Evolutionary conservation across 768 basidiomycete species (phyloP).

Genomic region (Rhodotorula paludigena): DNA sequence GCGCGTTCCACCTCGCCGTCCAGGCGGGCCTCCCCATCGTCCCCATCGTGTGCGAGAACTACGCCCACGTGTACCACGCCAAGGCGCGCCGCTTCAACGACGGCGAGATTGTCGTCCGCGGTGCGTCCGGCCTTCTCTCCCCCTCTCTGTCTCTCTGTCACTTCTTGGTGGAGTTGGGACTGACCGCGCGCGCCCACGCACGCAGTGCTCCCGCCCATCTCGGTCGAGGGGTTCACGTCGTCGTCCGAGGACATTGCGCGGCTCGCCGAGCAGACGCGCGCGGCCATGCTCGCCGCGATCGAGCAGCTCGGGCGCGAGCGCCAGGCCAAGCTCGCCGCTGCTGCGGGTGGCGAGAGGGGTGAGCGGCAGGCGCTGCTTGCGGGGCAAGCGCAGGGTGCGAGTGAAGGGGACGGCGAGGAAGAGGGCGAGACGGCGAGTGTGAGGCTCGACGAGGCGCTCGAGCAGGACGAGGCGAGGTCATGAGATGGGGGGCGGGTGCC

Average conservation of each 20-base stretch:
- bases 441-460: not conserved
- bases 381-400: not conserved
- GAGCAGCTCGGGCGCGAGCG: constrained; percentile 56
- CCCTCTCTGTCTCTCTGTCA: not conserved
- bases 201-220: constrained; percentile 82
- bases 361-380: not conserved
- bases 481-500: not conserved
- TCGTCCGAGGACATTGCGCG: constrained; percentile 59
- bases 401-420: not conserved
- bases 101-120: constrained; percentile 74
- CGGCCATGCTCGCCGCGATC: constrained; percentile 72
- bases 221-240: constrained; percentile 64
- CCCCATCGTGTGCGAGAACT: constrained; percentile 90
- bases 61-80: constrained; percentile 68
- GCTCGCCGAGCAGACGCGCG: constrained; percentile 63
- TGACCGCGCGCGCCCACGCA: not conserved
- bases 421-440: constrained; percentile 1
- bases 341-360: constrained; percentile 1
- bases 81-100: constrained; percentile 54
- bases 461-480: not conserved
- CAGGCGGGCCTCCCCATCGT: constrained; percentile 84
- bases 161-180: not conserved
- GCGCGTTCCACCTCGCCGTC: constrained; percentile 92
- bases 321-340: not conserved
- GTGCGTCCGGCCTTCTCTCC: constrained; percentile 51